Conservation (phyloP, 1,284 basidiomycete species). For the Pseudozyma thailandica region DNA sequence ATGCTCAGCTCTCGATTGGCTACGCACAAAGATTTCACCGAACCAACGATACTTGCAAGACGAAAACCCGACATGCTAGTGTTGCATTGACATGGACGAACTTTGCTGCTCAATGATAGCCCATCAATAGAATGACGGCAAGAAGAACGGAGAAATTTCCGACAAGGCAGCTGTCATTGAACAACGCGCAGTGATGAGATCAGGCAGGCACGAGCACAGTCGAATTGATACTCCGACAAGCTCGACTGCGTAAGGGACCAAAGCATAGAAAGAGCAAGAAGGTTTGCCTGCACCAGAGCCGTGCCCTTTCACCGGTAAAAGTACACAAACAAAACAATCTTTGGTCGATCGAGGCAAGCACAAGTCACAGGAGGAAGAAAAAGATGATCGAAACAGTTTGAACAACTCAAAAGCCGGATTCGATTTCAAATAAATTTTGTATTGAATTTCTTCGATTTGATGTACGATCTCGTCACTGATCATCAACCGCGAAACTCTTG, state of each 20-base stretch:
- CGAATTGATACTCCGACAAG: not conserved
- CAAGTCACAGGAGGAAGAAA: no score
- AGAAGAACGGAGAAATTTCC: slow-evolving; percentile 4
- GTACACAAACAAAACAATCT: not conserved
- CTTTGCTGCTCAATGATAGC: no score
- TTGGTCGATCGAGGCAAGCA: not conserved
- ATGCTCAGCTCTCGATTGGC: no score
- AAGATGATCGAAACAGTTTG: no score
- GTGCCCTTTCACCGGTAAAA: slow-evolving; percentile 7
- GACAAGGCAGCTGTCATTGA: not conserved
- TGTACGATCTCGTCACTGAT: slow-evolving; percentile 12
- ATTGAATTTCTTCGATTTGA: not conserved
- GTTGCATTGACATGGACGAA: slow-evolving; percentile 1
- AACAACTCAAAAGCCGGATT: not conserved
- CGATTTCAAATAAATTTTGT: not conserved
- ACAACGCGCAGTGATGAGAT: slow-evolving; percentile 13
- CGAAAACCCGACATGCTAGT: no score
- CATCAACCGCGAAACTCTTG: not conserved
- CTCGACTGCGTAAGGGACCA: no score
- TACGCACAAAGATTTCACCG: no score
- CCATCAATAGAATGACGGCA: not conserved
- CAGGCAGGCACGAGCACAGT: not conserved
- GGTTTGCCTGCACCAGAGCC: slow-evolving; percentile 5
- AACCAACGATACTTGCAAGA: no score
- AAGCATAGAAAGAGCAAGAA: no score